Evolutionary conservation across 2,329 filamentous ascomycete species (phyloP).

Genomic region (Colletotrichum cordylinicola): DNA sequence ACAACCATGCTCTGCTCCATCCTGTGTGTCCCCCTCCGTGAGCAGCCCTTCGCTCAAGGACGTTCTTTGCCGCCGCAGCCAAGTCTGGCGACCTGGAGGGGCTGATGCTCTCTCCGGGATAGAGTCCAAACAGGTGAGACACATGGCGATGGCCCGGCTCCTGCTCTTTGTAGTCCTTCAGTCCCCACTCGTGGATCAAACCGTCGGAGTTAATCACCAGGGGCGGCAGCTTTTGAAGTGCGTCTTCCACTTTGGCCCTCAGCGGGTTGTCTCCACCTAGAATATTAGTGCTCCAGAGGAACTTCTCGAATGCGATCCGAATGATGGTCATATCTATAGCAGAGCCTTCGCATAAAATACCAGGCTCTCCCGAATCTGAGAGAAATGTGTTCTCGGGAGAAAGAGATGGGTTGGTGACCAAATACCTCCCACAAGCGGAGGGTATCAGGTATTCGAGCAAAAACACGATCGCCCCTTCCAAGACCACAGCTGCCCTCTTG

Average conservation of each 20-base stretch:
- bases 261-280: slow-evolving; percentile 4
- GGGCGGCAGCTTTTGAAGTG: slow-evolving; percentile 23
- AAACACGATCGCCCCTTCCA: slow-evolving; percentile 35
- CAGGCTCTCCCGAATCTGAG: slow-evolving; percentile 38
- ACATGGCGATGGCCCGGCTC: slow-evolving; percentile 57
- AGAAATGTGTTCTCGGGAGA: slow-evolving; percentile 31
- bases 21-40: slow-evolving; percentile 51
- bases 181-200: slow-evolving; percentile 51
- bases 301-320: slow-evolving; percentile 23
- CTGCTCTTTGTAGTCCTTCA: slow-evolving; percentile 40
- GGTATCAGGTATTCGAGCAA: slow-evolving; percentile 32
- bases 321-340: slow-evolving; percentile 47
- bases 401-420: slow-evolving; percentile 30
- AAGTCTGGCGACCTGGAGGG: slow-evolving; percentile 23
- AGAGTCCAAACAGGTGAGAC: slow-evolving; percentile 54
- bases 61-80: slow-evolving; percentile 31
- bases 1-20: slow-evolving; percentile 54
- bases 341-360: slow-evolving; percentile 46
- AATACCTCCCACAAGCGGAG: slow-evolving; percentile 28
- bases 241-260: neutral
- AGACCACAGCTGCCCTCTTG: slow-evolving; percentile 27
- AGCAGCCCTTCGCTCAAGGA: slow-evolving; percentile 31
- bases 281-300: slow-evolving; percentile 27
- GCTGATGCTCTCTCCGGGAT: slow-evolving; percentile 40
- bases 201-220: slow-evolving; percentile 29